Evolutionary conservation across 805 yeast genomes (phyloP).

Genomic region (Candida patagonica): DNA sequence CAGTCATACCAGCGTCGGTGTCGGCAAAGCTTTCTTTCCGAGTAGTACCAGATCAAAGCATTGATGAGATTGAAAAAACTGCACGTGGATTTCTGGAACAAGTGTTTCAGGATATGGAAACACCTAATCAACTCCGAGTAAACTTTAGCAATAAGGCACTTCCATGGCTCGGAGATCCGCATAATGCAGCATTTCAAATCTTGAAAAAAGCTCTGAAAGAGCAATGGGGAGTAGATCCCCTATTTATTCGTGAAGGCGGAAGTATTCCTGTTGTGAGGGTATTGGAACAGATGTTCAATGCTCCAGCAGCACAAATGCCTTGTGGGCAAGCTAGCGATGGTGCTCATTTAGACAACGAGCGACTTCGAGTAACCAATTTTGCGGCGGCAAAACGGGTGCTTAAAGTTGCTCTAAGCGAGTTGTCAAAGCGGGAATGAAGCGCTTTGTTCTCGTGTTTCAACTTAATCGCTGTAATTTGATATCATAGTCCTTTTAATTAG

Average conservation of each 20-base stretch:
- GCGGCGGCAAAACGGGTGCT: constrained; percentile 60
- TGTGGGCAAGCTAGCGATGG: constrained; percentile 94
- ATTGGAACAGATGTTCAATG: constrained; percentile 69
- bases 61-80: constrained; percentile 44
- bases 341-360: constrained; percentile 86
- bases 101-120: constrained; percentile 40
- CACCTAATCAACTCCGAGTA: constrained; percentile 55
- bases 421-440: too few species aligned
- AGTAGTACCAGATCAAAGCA: constrained; percentile 80
- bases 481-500: too few species aligned
- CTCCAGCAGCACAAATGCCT: constrained; percentile 92
- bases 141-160: constrained; percentile 77
- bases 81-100: constrained; percentile 40
- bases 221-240: constrained; percentile 76
- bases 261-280: constrained; percentile 86
- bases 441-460: too few species aligned
- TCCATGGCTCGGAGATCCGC: constrained; percentile 91
- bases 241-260: constrained; percentile 92
- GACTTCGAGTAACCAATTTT: constrained; percentile 68
- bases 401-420: constrained; percentile 10
- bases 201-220: constrained; percentile 50
- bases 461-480: too few species aligned
- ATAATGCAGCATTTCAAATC: constrained; percentile 61
- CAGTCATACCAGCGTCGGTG: constrained; percentile 81
- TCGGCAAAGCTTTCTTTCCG: constrained; percentile 72